Evolutionary conservation across 805 yeast genomes (phyloP).

Genomic region (Candida hispaniensis): DNA sequence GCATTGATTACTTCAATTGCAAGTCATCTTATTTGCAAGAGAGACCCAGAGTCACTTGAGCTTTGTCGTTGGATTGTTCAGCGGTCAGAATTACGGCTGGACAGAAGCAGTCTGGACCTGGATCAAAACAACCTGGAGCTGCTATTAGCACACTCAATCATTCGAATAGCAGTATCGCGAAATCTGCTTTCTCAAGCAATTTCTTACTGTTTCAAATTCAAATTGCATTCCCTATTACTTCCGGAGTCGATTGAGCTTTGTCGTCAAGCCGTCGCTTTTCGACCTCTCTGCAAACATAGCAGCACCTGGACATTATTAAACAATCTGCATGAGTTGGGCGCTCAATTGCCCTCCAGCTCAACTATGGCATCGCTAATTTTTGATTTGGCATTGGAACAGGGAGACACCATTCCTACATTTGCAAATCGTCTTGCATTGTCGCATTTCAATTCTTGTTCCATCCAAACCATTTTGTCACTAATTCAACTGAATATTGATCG

Average conservation of each 20-base stretch:
- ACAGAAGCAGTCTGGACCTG: too few relatives aligned
- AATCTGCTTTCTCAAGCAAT: slow-evolving; percentile 1
- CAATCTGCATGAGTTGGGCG: slow-evolving; percentile 1
- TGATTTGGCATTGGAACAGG: slow-evolving; percentile 8
- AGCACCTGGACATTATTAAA: neutral
- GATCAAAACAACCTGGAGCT: too few relatives aligned
- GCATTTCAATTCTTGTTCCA: neutral
- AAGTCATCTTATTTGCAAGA: too few relatives aligned
- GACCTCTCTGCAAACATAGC: slow-evolving; percentile 2
- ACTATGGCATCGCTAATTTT: slow-evolving; percentile 1
- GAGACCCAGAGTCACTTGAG: too few relatives aligned
- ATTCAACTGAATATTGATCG: slow-evolving; percentile 3
- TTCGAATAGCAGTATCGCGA: slow-evolving; percentile 3
- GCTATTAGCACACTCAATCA: slow-evolving; percentile 5
- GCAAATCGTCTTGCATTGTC: slow-evolving; percentile 2
- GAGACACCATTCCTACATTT: neutral
- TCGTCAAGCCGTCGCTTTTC: slow-evolving; percentile 9
- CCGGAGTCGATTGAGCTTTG: slow-evolving; percentile 1
- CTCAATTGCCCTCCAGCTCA: neutral
- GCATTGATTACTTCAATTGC: too few relatives aligned
- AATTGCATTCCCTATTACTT: neutral
- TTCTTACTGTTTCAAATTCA: neutral
- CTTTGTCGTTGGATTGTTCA: too few relatives aligned
- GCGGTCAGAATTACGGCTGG: too few relatives aligned
- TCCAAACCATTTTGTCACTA: neutral